Conservation (phyloP, 768 basidiomycete species). For the Boletus subparvulus region DNA sequence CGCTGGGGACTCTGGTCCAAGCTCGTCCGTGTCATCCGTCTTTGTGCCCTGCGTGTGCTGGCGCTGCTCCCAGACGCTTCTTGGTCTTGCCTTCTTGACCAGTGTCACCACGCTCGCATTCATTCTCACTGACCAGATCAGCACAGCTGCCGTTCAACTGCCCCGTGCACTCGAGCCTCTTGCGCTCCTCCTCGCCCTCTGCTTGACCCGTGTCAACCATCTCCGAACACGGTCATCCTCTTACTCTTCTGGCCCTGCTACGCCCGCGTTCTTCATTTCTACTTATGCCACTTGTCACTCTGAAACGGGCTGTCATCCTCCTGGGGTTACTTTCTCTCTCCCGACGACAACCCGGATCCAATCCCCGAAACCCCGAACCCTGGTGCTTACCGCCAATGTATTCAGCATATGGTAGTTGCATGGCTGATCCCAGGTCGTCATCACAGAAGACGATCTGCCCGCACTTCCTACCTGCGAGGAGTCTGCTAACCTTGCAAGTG, state of each 20-base stretch:
- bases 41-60: background rate
- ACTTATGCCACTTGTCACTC: slow-evolving; percentile 36
- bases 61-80: slow-evolving; percentile 41
- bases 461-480: slow-evolving; percentile 66
- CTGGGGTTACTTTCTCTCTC: slow-evolving; percentile 61
- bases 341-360: slow-evolving; percentile 48
- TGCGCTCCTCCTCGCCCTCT: slow-evolving; percentile 46
- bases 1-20: slow-evolving; percentile 56
- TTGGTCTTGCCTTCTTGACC: slow-evolving; percentile 44
- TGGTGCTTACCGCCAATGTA: slow-evolving; percentile 74
- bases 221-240: slow-evolving; percentile 61
- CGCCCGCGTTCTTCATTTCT: slow-evolving; percentile 52
- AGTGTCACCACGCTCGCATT: slow-evolving; percentile 46
- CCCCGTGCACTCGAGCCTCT: slow-evolving; percentile 60
- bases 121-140: slow-evolving; percentile 37
- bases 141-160: slow-evolving; percentile 42
- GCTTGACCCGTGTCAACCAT: slow-evolving; percentile 68
- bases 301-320: slow-evolving; percentile 44
- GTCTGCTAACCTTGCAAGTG: slow-evolving; percentile 62
- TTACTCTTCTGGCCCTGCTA: slow-evolving; percentile 85
- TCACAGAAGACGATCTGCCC: slow-evolving; percentile 87
- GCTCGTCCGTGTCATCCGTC: slow-evolving; percentile 48
- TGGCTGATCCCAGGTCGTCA: slow-evolving; percentile 76
- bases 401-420: slow-evolving; percentile 81
- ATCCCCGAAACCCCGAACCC: slow-evolving; percentile 64